Percentiles rank a stretch among this genome's conserved stretches.
phyloP scores from a whole-genome alignment of 73 alveolate genomes.

The Paraurostyla sp. region DNA sequence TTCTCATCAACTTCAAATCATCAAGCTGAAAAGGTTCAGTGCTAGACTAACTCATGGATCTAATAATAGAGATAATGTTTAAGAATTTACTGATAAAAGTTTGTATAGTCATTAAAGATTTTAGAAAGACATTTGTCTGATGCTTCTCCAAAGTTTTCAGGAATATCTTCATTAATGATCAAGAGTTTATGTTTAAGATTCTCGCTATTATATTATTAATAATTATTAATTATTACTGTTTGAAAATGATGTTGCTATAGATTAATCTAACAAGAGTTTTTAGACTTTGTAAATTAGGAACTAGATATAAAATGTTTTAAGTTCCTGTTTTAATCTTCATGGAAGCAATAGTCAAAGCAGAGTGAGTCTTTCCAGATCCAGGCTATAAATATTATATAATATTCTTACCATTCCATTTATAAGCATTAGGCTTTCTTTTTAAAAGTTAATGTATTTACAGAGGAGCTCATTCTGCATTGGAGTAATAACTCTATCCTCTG shows the following conservation, averaged over 20 bases:
- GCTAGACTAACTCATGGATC: background rate
- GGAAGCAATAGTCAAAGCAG: conserved; percentile 10
- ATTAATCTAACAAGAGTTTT: background rate
- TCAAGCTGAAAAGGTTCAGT: background rate
- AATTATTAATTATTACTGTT: background rate
- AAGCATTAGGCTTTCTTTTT: background rate
- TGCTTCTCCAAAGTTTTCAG: background rate
- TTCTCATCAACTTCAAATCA: background rate
- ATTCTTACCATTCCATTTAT: conserved; percentile 36
- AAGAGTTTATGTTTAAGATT: background rate
- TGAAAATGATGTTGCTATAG: background rate
- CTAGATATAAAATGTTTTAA: background rate
- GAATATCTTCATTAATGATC: background rate
- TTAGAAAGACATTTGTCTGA: background rate
- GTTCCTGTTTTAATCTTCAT: background rate
- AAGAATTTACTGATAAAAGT: background rate
- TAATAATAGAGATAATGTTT: background rate
- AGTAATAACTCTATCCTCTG: background rate
- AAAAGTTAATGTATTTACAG: background rate
- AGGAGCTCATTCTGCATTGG: background rate
- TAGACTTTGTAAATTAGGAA: background rate
- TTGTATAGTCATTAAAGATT: background rate
- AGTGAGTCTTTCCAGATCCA: conserved; percentile 20
- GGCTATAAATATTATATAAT: background rate
- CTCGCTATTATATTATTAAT: background rate